Evolutionary conservation across 345 rosid species (phyloP).

Genomic region (Gossypium thurberi): DNA sequence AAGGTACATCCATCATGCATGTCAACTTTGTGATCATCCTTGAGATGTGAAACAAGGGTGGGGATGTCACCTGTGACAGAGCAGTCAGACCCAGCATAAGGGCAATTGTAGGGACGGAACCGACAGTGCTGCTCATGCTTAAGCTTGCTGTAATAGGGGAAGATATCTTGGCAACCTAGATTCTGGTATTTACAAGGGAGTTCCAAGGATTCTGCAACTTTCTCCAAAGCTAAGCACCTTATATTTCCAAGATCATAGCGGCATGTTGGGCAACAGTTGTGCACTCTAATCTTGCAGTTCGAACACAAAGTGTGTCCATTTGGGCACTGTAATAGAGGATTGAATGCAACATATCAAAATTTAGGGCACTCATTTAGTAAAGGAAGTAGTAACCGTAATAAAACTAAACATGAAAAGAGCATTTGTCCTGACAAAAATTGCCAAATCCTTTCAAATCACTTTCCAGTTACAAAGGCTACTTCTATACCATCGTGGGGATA

Average conservation of each 20-base stretch:
- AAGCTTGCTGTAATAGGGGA: constrained; percentile 54
- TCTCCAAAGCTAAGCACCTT: constrained; percentile 66
- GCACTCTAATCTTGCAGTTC: constrained; percentile 55
- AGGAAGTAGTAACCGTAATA: neutral
- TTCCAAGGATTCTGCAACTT: constrained; percentile 58
- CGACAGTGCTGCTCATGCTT: constrained; percentile 55
- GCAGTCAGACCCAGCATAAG: constrained; percentile 78
- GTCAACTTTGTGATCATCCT: constrained; percentile 77
- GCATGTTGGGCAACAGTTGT: constrained; percentile 58
- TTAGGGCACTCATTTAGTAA: neutral
- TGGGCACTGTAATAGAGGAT: constrained; percentile 41
- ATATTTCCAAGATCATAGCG: constrained; percentile 62
- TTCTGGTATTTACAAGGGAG: constrained; percentile 55
- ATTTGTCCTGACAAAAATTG: neutral
- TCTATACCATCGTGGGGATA: no score
- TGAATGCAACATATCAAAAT: neutral
- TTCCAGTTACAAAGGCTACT: no score
- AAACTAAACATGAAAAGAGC: neutral
- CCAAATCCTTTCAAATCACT: neutral
- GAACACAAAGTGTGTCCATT: constrained; percentile 61
- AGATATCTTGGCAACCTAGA: constrained; percentile 54
- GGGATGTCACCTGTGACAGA: constrained; percentile 53
- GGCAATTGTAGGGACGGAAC: constrained; percentile 65
- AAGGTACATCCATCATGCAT: constrained; percentile 78
- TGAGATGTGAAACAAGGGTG: constrained; percentile 62